These are phyloP conservation scores for Oryza rufipogon DNA, from an alignment of 176 grass and related monocot species.

Conservation along the genomic window DNA sequence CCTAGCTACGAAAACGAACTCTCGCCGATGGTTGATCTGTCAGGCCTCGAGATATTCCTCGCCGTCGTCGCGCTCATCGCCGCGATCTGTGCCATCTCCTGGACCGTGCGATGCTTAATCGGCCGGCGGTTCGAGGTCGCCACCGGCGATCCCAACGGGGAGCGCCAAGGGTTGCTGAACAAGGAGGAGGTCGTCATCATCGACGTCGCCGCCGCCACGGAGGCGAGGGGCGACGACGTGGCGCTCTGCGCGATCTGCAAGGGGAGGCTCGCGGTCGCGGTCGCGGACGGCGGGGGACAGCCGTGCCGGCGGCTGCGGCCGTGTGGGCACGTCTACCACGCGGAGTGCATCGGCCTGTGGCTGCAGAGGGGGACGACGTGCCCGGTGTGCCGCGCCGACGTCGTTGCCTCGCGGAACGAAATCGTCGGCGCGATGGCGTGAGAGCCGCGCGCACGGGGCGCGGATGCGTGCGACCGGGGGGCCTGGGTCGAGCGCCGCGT, in stretches of 20 bases:
- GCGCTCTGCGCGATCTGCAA: constrained; percentile 45
- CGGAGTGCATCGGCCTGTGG: constrained; percentile 38
- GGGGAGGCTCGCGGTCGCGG: background rate
- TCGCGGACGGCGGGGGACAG: background rate
- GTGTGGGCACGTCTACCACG: constrained; percentile 52
- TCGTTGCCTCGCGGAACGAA: constrained; percentile 4
- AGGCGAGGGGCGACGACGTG: background rate
- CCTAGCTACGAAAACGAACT: too few species aligned
- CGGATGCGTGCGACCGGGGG: too few species aligned
- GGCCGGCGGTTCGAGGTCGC: background rate
- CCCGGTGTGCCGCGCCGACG: constrained; percentile 39
- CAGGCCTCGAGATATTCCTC: background rate
- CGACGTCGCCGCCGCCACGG: background rate
- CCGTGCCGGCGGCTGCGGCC: constrained; percentile 18
- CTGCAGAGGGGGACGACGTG: constrained; percentile 30
- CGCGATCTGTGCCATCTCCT: background rate
- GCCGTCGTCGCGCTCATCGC: background rate
- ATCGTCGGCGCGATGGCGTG: constrained; percentile 20
- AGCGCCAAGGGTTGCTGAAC: background rate
- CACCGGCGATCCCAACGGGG: too few species aligned
- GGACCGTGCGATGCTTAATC: background rate
- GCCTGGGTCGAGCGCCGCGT: background rate
- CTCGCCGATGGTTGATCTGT: constrained; percentile 5
- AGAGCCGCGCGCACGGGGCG: background rate
- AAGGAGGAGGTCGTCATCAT: background rate